These are phyloP conservation scores for Diatrype stigma DNA, from an alignment of 2,329 filamentous ascomycete species.

Conservation along the genomic window DNA sequence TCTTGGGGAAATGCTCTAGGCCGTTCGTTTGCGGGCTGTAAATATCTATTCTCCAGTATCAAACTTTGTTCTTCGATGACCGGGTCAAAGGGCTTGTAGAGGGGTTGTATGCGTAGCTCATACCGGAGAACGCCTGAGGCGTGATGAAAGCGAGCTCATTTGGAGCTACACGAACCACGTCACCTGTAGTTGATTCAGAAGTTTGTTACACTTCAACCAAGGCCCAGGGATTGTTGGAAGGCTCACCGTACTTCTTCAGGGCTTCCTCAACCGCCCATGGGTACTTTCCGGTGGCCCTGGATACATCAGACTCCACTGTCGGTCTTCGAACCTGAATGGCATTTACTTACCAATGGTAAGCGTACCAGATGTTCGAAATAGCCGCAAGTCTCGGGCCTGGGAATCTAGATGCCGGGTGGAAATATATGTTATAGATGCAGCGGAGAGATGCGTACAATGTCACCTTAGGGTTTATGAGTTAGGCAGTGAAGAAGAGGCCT, in stretches of 20 bases:
- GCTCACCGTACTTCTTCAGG: conserved; percentile 3
- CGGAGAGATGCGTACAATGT: conserved; percentile 1
- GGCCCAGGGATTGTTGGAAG: no score
- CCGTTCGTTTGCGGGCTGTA: conserved; percentile 1
- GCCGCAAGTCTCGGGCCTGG: conserved; percentile 3
- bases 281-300: conserved; percentile 3
- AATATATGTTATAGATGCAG: conserved; percentile 3
- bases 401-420: conserved; percentile 6
- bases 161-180: conserved; percentile 13
- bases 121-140: conserved; percentile 5
- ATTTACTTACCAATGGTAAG: conserved; percentile 3
- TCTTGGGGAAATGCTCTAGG: conserved; percentile 5
- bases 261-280: conserved; percentile 1
- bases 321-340: background rate
- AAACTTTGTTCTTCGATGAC: background rate
- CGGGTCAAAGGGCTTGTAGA: background rate
- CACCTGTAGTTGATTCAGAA: conserved; percentile 2
- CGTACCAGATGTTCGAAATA: conserved; percentile 6
- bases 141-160: conserved; percentile 16
- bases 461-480: background rate
- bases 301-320: background rate
- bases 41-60: conserved; percentile 3
- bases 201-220: background rate
- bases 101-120: background rate
- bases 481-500: background rate